These are phyloP conservation scores for Cercophora scortea DNA, from an alignment of 495 filamentous ascomycete genomes.

Conservation along the genomic window DNA sequence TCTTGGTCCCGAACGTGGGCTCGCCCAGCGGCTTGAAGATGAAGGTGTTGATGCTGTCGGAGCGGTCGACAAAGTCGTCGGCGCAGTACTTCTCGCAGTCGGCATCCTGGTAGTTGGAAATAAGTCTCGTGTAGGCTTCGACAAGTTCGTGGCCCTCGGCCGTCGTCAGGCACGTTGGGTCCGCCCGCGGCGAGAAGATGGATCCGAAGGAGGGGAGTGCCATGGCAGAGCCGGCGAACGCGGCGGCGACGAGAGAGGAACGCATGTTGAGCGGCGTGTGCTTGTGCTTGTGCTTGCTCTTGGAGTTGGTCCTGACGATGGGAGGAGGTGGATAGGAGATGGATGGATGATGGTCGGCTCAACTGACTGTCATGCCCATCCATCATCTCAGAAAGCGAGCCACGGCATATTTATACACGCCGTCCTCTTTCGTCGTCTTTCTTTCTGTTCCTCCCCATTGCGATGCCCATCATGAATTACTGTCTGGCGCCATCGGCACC, in stretches of 20 bases:
- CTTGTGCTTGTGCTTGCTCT: too few relatives aligned
- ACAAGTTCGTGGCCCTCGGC: conserved; percentile 22
- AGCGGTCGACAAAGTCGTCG: conserved; percentile 24
- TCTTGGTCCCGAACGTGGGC: conserved; percentile 27
- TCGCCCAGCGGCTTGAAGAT: conserved; percentile 23
- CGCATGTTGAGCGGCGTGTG: too few relatives aligned
- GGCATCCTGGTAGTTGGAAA: conserved; percentile 25
- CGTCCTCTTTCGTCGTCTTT: neutral
- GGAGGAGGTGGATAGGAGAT: conserved; percentile 3
- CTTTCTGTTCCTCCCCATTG: neutral
- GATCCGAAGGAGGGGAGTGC: conserved; percentile 13
- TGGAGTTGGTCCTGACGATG: too few relatives aligned
- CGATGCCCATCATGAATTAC: neutral
- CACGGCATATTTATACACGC: conserved; percentile 5
- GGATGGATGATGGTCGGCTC: conserved; percentile 12
- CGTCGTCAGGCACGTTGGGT: conserved; percentile 16
- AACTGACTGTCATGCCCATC: neutral
- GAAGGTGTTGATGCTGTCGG: conserved; percentile 33
- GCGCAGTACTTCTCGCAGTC: conserved; percentile 30
- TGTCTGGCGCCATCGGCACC: neutral
- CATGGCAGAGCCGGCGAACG: conserved; percentile 18
- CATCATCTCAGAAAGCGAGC: neutral
- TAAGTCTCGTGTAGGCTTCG: conserved; percentile 22
- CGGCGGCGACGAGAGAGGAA: conserved; percentile 12
- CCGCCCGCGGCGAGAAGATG: neutral